Evolutionary conservation across 805 yeast genomes (phyloP), one percentile per base, ranked within the genome.

Genomic region (Pichia membranifaciens): DNA sequence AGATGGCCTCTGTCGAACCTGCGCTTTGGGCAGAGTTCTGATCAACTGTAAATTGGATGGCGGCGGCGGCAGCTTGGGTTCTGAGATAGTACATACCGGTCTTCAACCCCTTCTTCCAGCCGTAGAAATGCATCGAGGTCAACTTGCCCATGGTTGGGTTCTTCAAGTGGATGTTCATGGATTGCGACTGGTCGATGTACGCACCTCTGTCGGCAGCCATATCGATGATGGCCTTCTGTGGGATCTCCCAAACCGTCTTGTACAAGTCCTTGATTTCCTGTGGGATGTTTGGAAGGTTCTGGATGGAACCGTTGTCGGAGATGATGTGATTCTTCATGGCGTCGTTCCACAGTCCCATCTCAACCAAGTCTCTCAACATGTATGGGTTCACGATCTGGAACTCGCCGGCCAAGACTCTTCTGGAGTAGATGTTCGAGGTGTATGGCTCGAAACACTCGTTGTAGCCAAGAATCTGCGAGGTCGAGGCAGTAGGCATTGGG

Each of bases 51-150:
- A 90, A 93, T 72, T 93, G 96, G 64, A 93, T 93, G 44, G 98
- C 96, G 48, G 96, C 91, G 44, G 96, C 82, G 32, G 98, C 99
- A 55, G 98, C 97, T 75, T 88, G 96, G 9, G 98, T 91, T 73
- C 98, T 85, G 67, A 93, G 74, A 70, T 93, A 93, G 75, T 93
- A 93, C 98, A 93, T 93, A 68, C 99, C 99, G 20, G 99, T 93
- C 78, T 93, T 93, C 66, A 93, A 79, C 52, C 99, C 99, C 74
- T 86, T 88, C 76, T 88, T 87, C 99, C 99, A 93, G 50, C 98
- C 99, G 64, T 93, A 91, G 75, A 93, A 93, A 68, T 93, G 99
- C 97, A 93, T 93, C 51, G 91, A 81, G 8, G 99, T 93, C 64
- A 93, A 78, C 69, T 93, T 93, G 65, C 96, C 96, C 96, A 91